These are phyloP conservation scores for Quercus ilex DNA, from an alignment of 306 rosid genomes.

Conservation along the genomic window DNA sequence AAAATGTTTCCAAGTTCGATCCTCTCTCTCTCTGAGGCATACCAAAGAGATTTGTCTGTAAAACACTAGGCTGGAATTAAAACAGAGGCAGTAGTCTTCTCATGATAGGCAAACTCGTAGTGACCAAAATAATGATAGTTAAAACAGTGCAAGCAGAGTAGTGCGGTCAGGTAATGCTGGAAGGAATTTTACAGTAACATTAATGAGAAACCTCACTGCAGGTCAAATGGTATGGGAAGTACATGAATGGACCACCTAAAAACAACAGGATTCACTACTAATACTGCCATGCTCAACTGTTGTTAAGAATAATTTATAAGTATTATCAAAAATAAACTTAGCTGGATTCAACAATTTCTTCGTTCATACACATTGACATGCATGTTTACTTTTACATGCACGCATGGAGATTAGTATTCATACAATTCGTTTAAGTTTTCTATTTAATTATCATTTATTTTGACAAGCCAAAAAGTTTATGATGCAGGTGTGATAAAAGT, in stretches of 20 bases:
- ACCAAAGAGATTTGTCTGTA: background rate
- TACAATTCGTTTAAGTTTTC: background rate
- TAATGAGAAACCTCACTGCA: background rate
- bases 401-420: background rate
- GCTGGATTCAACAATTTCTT: background rate
- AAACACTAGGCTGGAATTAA: background rate
- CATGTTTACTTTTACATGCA: background rate
- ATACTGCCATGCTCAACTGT: background rate
- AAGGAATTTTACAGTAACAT: background rate
- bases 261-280: background rate
- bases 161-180: background rate
- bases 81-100: background rate
- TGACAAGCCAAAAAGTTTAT: conserved; percentile 2
- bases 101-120: background rate
- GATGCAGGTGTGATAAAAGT: conserved; percentile 16
- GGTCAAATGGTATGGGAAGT: background rate
- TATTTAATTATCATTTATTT: background rate
- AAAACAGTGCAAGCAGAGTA: background rate
- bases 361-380: background rate
- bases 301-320: background rate
- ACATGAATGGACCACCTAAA: background rate
- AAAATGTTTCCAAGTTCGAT: no score
- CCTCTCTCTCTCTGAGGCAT: no score
- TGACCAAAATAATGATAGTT: background rate
- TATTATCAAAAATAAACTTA: background rate